Evolutionary conservation across 257 asterid species (phyloP), one percentile per base, ranked within the genome.

Genomic region (Salvia miltiorrhiza): DNA sequence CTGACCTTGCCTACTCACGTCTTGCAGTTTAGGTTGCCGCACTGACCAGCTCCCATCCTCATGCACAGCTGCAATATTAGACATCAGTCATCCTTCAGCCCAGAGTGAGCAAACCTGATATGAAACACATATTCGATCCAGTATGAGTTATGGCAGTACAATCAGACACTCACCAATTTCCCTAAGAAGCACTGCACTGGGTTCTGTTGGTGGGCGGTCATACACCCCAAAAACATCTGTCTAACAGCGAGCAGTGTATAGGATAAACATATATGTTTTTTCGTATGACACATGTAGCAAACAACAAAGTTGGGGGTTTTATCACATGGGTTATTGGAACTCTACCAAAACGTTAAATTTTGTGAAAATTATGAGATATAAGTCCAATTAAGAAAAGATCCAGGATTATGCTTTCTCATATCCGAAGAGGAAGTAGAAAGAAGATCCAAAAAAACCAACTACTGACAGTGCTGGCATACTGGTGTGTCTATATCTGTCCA

Each of bases 21-120:
- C 90, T 72, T 83, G 77, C 75, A 82, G 23, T 54, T 75, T 69
- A 24, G 99, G 96, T 60, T 86, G 77, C 77, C 85, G 66, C 13
- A 93, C 94, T 11, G 83, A 93, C 96, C 99, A 93, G 82, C 88
- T 83, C 76, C 96, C 99, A 75, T 93, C 97, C 81, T 87, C 92
- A 62, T 60, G 74, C 57, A 93, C 99, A 65, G 90, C 99, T 93
- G 91, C 74, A 14, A 60, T 61, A 63, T 28, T 2, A 37, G 35
- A 30, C 35, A 67, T 67, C 53, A 54, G 64, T 49, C 60, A 65
- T 65, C 32, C 45, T 65, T 17, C 19, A 58, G 64, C 56, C 65
- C 20, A 40, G 65, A 23, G 58, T 19, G 28, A 39, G 40, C 9
- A 9, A 35, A 35, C 9, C 40, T 7, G 1, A 35, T 8, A 7